Base-by-base conservation (phyloP, 202 grass and related monocot species). In the Carex sylvatica region DNA sequence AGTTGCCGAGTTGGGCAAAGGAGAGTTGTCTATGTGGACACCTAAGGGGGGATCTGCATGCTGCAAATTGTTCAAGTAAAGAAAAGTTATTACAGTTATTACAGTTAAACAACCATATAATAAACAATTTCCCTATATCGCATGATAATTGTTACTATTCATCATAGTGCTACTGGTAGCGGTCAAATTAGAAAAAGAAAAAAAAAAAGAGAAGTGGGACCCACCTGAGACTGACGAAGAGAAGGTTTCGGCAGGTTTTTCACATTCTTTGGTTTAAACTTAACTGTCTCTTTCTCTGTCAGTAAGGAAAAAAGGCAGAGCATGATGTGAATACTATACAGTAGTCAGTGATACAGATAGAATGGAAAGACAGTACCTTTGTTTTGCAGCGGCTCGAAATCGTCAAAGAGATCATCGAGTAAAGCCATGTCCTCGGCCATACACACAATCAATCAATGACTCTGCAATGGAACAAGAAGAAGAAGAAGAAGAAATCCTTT, bases 61-160 rank as follows among this genome's bases (percentile, higher is more conserved):
- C 68, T 71, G 19, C 68, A 70, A 70, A 70, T 42, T 42, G 66
- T 70, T 44, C 6, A 67, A 36, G 61, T 63, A 38, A 69, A 42
- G 42, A 40, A 6, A 38, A 28, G 28, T 28, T 1, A 28, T 28
- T 28, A 28, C 33, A 28, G 28, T 28, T 1, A 28, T 28, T 28
- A 28, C 33, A 18, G 33, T 68, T 38, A 14, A n/a, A 68, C 31
- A 68, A 68, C n/a, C 5, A 68, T 6, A 68, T 65, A 16, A 19
- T 18, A 59, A 9, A 9, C 5, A 10, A 49, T 59, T 59, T n/a
- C 4, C 14, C 6, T 22, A 12, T 5, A 26, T 63, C 13, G 61
- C 1, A 5, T 26, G 23, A 10, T 63, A 63, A 63, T 28, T 26
- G 20, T 3, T 11, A 62, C 6, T 22, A 12, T 28, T 28, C 10